phyloP scores from a whole-genome alignment of 495 filamentous ascomycete species.

The Penicillium antarcticum region DNA sequence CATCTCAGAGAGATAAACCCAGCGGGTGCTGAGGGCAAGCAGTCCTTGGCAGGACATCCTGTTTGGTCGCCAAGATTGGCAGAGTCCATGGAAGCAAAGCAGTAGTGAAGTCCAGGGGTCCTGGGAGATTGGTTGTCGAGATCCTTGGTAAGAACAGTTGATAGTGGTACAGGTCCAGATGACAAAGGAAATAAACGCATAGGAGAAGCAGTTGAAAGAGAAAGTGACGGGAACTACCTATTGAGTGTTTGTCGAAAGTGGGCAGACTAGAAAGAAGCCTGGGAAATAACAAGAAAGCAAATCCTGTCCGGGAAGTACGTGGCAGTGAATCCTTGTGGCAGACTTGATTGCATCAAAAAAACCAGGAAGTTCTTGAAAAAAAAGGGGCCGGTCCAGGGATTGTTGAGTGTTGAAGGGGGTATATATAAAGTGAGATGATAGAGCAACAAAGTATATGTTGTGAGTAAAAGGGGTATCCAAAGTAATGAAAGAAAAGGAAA shows the following conservation, averaged over 20 bases:
- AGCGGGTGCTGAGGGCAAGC: constrained; percentile 33
- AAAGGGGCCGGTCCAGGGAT: constrained; percentile 31
- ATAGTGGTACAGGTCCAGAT: constrained; percentile 23
- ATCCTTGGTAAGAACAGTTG: constrained; percentile 14
- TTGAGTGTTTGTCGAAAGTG: constrained; percentile 30
- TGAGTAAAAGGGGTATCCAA: constrained; percentile 15
- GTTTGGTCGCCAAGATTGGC: constrained; percentile 25
- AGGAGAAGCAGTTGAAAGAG: constrained; percentile 23
- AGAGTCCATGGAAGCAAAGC: constrained; percentile 1
- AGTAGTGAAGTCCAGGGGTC: constrained; percentile 17
- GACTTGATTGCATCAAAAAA: constrained; percentile 13
- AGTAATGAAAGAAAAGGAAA: constrained; percentile 22
- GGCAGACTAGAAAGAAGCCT: constrained; percentile 35
- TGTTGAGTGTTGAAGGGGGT: constrained; percentile 5
- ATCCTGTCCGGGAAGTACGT: constrained; percentile 38
- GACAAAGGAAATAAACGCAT: constrained; percentile 19
- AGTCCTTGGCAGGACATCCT: constrained; percentile 22
- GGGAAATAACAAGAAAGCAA: constrained; percentile 33
- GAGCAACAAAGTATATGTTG: constrained; percentile 5
- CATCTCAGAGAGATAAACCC: constrained; percentile 38
- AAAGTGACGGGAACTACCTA: constrained; percentile 46
- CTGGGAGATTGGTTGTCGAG: constrained; percentile 13
- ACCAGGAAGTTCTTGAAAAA: constrained; percentile 18
- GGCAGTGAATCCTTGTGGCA: constrained; percentile 25
- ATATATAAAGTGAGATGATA: constrained; percentile 6